Evolutionary conservation across 2,329 filamentous ascomycete genomes (phyloP).

Genomic region (Sclerotinia subarctica): DNA sequence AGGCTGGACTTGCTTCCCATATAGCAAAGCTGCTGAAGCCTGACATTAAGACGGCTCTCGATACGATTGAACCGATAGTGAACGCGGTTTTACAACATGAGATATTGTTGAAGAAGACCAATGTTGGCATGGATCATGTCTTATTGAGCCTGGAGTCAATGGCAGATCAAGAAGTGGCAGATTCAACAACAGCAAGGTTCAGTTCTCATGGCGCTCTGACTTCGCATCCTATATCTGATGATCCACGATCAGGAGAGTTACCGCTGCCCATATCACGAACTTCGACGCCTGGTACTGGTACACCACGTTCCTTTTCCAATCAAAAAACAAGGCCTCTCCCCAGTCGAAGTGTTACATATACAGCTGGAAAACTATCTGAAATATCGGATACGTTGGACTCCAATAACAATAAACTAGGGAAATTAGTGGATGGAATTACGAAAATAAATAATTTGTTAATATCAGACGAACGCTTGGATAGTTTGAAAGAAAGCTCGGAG

Average conservation of each 20-base stretch:
- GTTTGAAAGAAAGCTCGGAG: constrained; percentile 28
- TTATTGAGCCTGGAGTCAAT: constrained; percentile 31
- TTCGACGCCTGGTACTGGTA: background rate
- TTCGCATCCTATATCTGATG: constrained; percentile 8
- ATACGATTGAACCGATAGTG: constrained; percentile 38
- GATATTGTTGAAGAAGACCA: constrained; percentile 36
- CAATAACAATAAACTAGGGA: constrained; percentile 31
- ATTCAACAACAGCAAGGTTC: background rate
- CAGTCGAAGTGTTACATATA: constrained; percentile 25
- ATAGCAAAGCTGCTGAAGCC: constrained; percentile 36
- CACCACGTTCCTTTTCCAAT: background rate
- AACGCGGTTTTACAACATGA: constrained; percentile 39
- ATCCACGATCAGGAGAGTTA: background rate
- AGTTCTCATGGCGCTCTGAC: background rate
- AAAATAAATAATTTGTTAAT: constrained; percentile 28
- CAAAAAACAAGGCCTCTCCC: background rate
- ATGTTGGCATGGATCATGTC: constrained; percentile 36
- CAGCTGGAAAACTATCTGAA: constrained; percentile 29
- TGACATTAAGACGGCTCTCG: constrained; percentile 36
- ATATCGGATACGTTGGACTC: constrained; percentile 30
- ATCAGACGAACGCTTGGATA: constrained; percentile 28
- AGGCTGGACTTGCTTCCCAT: constrained; percentile 36
- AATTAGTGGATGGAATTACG: constrained; percentile 26
- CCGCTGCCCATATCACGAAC: background rate
- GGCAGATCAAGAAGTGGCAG: constrained; percentile 19